Base-by-base conservation (phyloP, 1,284 basidiomycete genomes). In the Leccinum pachyderme region DNA sequence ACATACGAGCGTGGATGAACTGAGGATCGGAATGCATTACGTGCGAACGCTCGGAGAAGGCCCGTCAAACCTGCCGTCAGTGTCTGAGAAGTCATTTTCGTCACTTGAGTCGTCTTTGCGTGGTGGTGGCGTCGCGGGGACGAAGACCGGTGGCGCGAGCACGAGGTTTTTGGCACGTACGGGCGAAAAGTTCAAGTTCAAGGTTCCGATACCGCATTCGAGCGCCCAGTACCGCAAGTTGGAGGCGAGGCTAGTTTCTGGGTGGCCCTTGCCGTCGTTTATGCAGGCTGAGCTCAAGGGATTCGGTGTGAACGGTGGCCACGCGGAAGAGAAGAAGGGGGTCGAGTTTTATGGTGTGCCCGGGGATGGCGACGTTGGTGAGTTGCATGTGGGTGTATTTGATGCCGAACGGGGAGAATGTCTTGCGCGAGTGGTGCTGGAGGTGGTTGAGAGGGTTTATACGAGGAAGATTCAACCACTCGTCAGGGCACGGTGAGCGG, bases 1-100 rank as follows among this genome's bases (percentile, higher is more conserved):
- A 67, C 63, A 67, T 28, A 53, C 66, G 64, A 76, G 79, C 68
- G 68, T 72, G 33, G 84, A 89, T 64, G 82, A 86, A 48, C 73
- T 91, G 33, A 77, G 75, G 29, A 78, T 85, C 63, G 85, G 85
- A 8, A 77, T 89, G 61, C 82, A 83, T 60, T 90, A 88, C 59
- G 83, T 89, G 28, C 80, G 81, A 52, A 80, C 83, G 13, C 73
- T 89, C 51, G 87, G 87, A 15, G 82, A 78, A 33, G 78, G 80
- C 43, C 73, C 77, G 1, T 76, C 75, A 7, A 71, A 78, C 58
- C 65, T 73, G 32, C 76, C 74, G 13, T 82, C 82, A 8, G 53
- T 43, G 24, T 72, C 68, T 3, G 65, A 73, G 58, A 70, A 67
- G 43, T 84, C 85, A 5, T 83, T 83, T 62, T 81, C 82, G 4